Conservation (phyloP, 2,329 filamentous ascomycete species). For the Fusarium heterosporum region DNA sequence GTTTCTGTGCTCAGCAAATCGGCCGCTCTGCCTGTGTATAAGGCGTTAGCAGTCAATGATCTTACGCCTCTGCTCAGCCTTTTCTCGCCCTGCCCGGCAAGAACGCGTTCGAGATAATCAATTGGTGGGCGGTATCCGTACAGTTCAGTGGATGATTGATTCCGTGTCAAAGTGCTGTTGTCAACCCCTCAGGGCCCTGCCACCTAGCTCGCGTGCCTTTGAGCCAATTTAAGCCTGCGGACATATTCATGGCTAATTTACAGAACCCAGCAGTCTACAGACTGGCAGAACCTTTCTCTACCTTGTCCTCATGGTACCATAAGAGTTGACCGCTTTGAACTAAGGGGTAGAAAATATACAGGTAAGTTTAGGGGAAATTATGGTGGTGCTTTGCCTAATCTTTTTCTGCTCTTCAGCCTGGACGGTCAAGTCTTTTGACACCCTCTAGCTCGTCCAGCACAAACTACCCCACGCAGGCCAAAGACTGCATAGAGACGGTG, state of each 20-base stretch:
- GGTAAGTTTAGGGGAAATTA: too few species aligned
- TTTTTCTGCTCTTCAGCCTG: too few species aligned
- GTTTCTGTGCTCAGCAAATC: conserved; percentile 33
- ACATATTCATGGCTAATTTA: conserved; percentile 19
- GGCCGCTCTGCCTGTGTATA: neutral
- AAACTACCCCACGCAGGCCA: conserved; percentile 32
- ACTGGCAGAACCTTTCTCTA: neutral
- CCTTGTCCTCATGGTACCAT: too few species aligned
- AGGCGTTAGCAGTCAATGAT: conserved; percentile 28
- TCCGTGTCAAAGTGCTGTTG: conserved; percentile 12
- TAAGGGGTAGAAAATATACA: too few species aligned
- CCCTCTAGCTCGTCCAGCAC: neutral
- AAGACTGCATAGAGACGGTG: conserved; percentile 12
- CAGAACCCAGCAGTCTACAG: conserved; percentile 26
- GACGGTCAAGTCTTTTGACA: too few species aligned
- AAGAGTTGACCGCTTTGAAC: too few species aligned
- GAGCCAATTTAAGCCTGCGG: conserved; percentile 32
- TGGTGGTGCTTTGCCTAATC: too few species aligned
- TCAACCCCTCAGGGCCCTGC: conserved; percentile 9
- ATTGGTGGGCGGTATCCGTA: conserved; percentile 2
- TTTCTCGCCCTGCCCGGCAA: conserved; percentile 28
- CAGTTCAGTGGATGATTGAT: conserved; percentile 14
- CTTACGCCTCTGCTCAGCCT: conserved; percentile 33
- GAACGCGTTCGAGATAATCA: conserved; percentile 12
- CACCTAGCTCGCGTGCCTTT: conserved; percentile 34